Evolutionary conservation across 1,284 basidiomycete genomes (phyloP).

Genomic region (Austroboletus olivaceoglutinosus): DNA sequence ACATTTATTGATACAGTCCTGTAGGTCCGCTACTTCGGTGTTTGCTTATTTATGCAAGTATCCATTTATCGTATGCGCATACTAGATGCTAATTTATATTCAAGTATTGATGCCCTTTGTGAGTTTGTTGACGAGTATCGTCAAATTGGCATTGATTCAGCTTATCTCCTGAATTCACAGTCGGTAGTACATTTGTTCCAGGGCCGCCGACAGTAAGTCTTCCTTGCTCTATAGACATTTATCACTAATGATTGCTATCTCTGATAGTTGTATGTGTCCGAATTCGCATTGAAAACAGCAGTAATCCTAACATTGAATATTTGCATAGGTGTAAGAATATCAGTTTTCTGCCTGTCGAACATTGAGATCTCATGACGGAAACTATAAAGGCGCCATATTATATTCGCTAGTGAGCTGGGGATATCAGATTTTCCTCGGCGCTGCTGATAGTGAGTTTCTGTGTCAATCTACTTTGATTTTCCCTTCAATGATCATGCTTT

Average conservation of each 20-base stretch:
- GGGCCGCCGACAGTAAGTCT: constrained; percentile 3
- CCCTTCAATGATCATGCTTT: not conserved
- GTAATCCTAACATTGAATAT: too few species aligned
- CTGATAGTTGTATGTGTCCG: constrained; percentile 6
- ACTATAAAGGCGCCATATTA: constrained; percentile 6
- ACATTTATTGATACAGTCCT: not conserved
- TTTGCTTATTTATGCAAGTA: too few species aligned
- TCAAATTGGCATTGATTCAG: not conserved
- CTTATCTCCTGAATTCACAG: not conserved
- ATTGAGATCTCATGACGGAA: not conserved
- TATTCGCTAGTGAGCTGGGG: constrained; percentile 4
- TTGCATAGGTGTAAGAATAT: too few species aligned
- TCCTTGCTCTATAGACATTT: not conserved
- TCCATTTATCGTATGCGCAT: not conserved
- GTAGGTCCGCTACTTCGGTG: too few species aligned
- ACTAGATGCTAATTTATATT: not conserved
- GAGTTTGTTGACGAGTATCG: not conserved
- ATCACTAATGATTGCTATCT: not conserved
- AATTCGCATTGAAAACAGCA: not conserved
- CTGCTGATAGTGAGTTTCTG: constrained; percentile 15
- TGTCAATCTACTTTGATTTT: rapidly evolving
- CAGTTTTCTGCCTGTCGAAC: not conserved
- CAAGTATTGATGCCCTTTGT: constrained; percentile 5
- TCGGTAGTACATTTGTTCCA: constrained; percentile 4
- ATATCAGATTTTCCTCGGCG: constrained; percentile 9